Conservation (phyloP, 75 land plant genomes). For the Cryptomeria japonica region DNA sequence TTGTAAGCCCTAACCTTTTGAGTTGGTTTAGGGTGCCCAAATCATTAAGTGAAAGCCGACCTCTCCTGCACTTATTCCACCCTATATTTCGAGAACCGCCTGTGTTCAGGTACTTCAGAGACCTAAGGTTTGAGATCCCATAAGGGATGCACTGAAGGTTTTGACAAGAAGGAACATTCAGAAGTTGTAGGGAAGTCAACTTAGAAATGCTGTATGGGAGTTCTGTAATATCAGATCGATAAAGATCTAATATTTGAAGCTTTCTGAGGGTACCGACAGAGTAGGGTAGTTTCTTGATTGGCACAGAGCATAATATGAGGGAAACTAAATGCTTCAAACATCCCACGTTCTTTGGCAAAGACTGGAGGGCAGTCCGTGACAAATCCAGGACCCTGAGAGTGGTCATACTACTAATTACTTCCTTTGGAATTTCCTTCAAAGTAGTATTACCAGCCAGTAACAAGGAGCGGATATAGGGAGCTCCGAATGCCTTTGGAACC, state of each 20-base stretch:
- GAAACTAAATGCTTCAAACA: background rate
- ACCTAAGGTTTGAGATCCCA: background rate
- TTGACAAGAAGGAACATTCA: background rate
- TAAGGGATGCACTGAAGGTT: background rate
- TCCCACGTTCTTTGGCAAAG: background rate
- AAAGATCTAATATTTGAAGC: background rate
- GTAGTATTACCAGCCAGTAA: background rate
- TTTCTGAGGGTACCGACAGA: background rate
- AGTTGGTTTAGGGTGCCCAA: background rate
- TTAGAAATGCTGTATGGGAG: background rate
- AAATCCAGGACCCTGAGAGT: constrained; percentile 3
- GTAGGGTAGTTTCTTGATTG: background rate
- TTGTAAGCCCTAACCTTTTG: background rate
- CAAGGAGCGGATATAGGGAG: background rate
- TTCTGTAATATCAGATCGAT: background rate
- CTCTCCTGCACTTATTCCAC: background rate
- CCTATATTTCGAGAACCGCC: background rate
- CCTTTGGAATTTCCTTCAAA: background rate
- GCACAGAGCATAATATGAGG: background rate
- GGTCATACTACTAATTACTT: background rate
- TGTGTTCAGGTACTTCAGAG: background rate
- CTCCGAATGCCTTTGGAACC: background rate
- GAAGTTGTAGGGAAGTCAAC: background rate
- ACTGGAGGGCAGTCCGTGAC: background rate
- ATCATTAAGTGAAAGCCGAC: background rate